phyloP scores from a whole-genome alignment of 1,139 yeast genomes.

The Debaryomyces fabryi region DNA sequence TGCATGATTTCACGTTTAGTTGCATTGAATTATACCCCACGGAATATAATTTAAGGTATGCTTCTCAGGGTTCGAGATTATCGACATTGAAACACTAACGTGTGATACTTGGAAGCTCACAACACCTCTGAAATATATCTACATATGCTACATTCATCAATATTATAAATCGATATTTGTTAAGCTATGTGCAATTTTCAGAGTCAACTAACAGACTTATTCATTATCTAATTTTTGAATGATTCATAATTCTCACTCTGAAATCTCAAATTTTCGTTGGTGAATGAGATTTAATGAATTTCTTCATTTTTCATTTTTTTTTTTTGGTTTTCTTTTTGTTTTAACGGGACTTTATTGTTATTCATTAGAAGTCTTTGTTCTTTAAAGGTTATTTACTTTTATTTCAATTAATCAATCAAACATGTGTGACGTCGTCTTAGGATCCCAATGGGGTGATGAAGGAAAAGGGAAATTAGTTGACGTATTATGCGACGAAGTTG shows the following conservation, averaged over 20 bases:
- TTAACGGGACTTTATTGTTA: constrained; percentile 16
- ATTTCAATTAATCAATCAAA: constrained; percentile 12
- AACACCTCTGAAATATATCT: background rate
- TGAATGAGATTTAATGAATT: background rate
- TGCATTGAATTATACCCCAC: background rate
- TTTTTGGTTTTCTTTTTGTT: constrained; percentile 13
- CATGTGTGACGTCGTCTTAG: constrained; percentile 92
- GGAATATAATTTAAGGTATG: background rate
- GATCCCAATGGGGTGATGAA: constrained; percentile 99
- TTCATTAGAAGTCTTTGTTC: constrained; percentile 11
- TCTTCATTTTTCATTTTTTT: background rate
- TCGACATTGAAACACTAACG: background rate
- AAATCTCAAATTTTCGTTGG: background rate
- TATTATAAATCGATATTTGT: background rate
- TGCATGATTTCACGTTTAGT: background rate
- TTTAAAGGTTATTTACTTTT: constrained; percentile 9
- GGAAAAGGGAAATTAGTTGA: constrained; percentile 98
- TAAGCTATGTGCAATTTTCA: constrained; percentile 4
- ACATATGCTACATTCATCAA: background rate
- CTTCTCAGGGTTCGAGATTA: background rate
- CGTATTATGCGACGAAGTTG: constrained; percentile 87
- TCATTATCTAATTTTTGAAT: background rate
- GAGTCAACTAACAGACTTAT: constrained; percentile 8
- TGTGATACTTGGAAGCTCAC: background rate
- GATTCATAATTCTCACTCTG: constrained; percentile 3